Conservation (phyloP, 305 asterid genomes). For the Fraxinus dipetala region DNA sequence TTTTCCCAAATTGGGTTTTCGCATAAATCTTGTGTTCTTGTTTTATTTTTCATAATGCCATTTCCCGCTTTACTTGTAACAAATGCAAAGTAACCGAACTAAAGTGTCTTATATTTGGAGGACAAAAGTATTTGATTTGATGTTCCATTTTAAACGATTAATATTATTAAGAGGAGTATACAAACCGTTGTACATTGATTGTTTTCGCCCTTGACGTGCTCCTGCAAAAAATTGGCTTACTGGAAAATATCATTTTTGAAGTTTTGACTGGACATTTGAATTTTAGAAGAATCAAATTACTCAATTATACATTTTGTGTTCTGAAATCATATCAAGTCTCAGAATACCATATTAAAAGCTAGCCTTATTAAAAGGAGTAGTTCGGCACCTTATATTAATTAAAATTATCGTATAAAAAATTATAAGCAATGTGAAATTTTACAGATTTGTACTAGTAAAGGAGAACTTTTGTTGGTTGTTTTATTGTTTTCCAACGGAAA, state of each 20-base stretch:
- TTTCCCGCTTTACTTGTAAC: too few species aligned
- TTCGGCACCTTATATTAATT: background rate
- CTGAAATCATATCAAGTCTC: background rate
- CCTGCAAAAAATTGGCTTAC: too few species aligned
- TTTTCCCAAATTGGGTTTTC: background rate
- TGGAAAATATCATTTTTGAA: too few species aligned
- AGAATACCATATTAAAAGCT: background rate
- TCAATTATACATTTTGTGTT: background rate
- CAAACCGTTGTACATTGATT: too few species aligned
- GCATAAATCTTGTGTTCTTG: background rate
- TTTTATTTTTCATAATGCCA: background rate
- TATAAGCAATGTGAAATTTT: background rate
- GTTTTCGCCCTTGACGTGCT: too few species aligned
- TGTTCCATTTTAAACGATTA: too few species aligned
- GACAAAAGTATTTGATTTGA: too few species aligned
- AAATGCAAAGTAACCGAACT: too few species aligned
- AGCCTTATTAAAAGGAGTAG: background rate
- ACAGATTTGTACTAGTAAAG: background rate
- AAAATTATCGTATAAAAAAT: background rate
- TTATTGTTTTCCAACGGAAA: too few species aligned
- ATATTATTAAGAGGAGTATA: too few species aligned
- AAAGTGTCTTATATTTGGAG: too few species aligned
- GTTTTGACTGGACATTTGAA: background rate
- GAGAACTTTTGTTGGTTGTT: background rate
- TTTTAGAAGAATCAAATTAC: background rate